phyloP scores from a whole-genome alignment of 1,139 yeast genomes.

The Yamadazyma kanchanaburiensis region DNA sequence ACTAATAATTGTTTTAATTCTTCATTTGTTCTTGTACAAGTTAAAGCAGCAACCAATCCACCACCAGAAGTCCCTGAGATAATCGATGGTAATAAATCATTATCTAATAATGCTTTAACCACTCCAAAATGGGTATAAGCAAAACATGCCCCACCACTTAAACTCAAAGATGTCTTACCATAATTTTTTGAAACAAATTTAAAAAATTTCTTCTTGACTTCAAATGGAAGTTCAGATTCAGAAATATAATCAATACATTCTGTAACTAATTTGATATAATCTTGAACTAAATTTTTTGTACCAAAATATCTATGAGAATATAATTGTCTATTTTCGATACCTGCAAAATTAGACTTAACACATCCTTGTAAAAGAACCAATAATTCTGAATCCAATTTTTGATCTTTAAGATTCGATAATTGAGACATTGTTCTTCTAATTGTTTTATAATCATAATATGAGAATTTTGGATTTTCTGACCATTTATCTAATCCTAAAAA shows the following conservation, averaged over 20 bases:
- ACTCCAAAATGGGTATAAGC: conserved; percentile 79
- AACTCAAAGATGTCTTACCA: conserved; percentile 70
- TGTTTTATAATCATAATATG: conserved; percentile 67
- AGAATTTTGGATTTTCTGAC: conserved; percentile 60
- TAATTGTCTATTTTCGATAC: conserved; percentile 67
- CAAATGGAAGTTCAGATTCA: conserved; percentile 33
- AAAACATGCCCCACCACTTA: conserved; percentile 81
- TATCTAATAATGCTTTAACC: conserved; percentile 66
- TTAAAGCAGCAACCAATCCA: conserved; percentile 72
- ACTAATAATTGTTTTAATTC: conserved; percentile 55
- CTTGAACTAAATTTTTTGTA: conserved; percentile 59
- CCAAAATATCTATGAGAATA: conserved; percentile 78
- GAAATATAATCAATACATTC: conserved; percentile 45
- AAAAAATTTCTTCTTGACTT: conserved; percentile 53
- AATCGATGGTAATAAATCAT: conserved; percentile 63
- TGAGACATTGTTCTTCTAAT: conserved; percentile 48
- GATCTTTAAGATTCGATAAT: conserved; percentile 33
- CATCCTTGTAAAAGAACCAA: conserved; percentile 63
- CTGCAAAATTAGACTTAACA: conserved; percentile 71
- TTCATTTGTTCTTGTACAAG: conserved; percentile 67
- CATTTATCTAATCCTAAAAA: conserved; percentile 60
- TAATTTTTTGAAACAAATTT: conserved; percentile 58
- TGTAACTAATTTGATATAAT: conserved; percentile 53
- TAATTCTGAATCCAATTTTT: conserved; percentile 41
- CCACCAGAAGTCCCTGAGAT: conserved; percentile 84